phyloP scores from a whole-genome alignment of 2,329 filamentous ascomycete genomes.

The Sporothrix sp. region DNA sequence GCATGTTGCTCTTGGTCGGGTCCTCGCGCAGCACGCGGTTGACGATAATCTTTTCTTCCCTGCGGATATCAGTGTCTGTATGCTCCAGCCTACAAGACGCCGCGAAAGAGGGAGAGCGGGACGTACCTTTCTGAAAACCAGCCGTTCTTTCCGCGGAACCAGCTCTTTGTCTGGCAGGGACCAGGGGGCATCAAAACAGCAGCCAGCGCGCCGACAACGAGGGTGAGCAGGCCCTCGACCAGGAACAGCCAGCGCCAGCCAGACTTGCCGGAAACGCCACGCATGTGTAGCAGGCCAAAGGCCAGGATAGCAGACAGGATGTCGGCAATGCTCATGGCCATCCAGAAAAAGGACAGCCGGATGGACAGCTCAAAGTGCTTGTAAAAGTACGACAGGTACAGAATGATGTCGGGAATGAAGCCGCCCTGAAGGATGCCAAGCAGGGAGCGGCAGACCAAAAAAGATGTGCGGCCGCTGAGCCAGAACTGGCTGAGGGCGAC shows the following conservation, averaged over 20 bases:
- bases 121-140: conserved; percentile 56
- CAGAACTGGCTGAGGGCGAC: conserved; percentile 40
- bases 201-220: conserved; percentile 41
- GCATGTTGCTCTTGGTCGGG: conserved; percentile 49
- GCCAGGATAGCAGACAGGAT: conserved; percentile 31
- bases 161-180: conserved; percentile 41
- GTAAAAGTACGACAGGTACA: conserved; percentile 37
- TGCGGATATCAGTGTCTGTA: too few species aligned
- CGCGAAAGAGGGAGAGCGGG: too few species aligned
- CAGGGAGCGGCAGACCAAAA: conserved; percentile 30
- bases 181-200: conserved; percentile 46
- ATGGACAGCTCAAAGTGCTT: conserved; percentile 32
- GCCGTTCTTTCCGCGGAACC: conserved; percentile 42
- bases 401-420: conserved; percentile 36
- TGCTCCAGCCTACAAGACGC: too few species aligned
- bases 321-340: conserved; percentile 31
- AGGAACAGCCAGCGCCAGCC: conserved; percentile 46
- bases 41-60: conserved; percentile 50
- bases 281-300: conserved; percentile 32
- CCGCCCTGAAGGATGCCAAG: conserved; percentile 36
- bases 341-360: conserved; percentile 33
- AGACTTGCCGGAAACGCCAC: conserved; percentile 26
- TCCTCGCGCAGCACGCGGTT: conserved; percentile 51
- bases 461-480: conserved; percentile 30
- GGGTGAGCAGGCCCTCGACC: conserved; percentile 40